Base-by-base conservation (phyloP, 2,329 filamentous ascomycete species). In the Verticillium nonalfalfae region DNA sequence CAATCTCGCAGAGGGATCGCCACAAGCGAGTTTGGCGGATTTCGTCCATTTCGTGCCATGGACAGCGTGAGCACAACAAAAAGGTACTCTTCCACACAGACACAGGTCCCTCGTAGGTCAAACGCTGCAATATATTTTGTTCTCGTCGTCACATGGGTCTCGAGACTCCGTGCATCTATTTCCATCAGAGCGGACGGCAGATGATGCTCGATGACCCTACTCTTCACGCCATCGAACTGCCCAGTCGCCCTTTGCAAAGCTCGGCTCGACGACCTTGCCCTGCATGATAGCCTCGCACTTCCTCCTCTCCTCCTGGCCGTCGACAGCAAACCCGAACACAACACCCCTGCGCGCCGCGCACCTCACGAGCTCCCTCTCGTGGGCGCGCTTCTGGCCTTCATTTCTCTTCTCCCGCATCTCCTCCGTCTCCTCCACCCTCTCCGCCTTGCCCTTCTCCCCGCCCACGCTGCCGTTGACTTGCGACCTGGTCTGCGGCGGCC, bases 201-300 rank as follows among this genome's bases (percentile, higher is more conserved):
- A 31, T 31, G 26, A 31, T 31, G 26, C 3, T 31, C 26, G 26
- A 31, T 31, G 26, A 31, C 4, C 26, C 34, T 18, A 52, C 4
- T 63, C 60, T 39, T 85, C 82, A 63, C 84, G 76, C 83, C 83
- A 86, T 62, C 83, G 69, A 11, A 87, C 76, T 0, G 76, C 77
- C 84, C 83, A 87, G 56, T 86, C 79, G 0, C 84, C 84, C 65
- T 87, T 88, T 0, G 84, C 84, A 70, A 82, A 87, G 61, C 81
- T 83, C 3, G 82, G 78, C 68, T 87, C 85, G 0, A 86, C 83
- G 3, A 86, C 81, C 55, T 77, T 77, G 1, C 81, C 82, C 50
- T 78, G 75, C 83, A 86, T 85, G 2, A 87, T 73, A 7, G 83
- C 84, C 69, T 87, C 85, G 61, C 83, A 86, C 65, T 81, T 79